phyloP scores from a whole-genome alignment of 106 monocot genomes.

The Vanilla planifolia region DNA sequence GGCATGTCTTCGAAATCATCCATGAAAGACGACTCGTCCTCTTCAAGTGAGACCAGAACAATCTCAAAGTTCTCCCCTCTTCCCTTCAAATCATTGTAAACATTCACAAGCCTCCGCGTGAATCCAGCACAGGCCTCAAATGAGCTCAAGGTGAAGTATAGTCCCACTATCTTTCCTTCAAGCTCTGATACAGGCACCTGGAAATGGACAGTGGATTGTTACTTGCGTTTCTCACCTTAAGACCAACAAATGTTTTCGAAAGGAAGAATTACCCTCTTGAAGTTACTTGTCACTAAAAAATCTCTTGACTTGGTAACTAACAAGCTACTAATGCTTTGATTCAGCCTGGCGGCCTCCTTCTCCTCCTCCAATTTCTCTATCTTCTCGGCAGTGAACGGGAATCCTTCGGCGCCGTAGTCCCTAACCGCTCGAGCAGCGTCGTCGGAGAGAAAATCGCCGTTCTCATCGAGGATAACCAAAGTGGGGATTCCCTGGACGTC shows the following conservation, averaged over 20 bases:
- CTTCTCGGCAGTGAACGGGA: slow-evolving; percentile 50
- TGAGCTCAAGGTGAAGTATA: slow-evolving; percentile 36
- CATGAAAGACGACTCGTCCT: slow-evolving; percentile 29
- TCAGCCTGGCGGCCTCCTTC: slow-evolving; percentile 38
- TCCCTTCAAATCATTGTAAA: slow-evolving; percentile 51
- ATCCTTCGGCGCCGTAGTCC: slow-evolving; percentile 39
- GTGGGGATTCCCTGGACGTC: slow-evolving; percentile 46
- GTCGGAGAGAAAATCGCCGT: slow-evolving; percentile 28
- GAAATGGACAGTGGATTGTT: no score
- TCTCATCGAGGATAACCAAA: slow-evolving; percentile 47
- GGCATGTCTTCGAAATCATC: slow-evolving; percentile 37
- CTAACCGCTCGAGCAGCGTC: slow-evolving; percentile 28
- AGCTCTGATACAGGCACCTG: slow-evolving; percentile 67
- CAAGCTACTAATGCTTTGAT: slow-evolving; percentile 53
- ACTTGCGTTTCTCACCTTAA: no score
- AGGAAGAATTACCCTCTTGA: slow-evolving; percentile 32
- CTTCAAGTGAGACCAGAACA: slow-evolving; percentile 46
- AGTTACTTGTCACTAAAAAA: slow-evolving; percentile 40
- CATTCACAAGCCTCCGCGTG: slow-evolving; percentile 23
- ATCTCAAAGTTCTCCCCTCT: slow-evolving; percentile 62
- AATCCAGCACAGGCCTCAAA: slow-evolving; percentile 31
- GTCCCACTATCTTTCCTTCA: slow-evolving; percentile 64
- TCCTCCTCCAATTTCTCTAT: slow-evolving; percentile 35
- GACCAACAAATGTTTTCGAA: no score
- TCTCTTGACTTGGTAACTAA: slow-evolving; percentile 36